Evolutionary conservation across 164 flowering plant species (phyloP).

Genomic region (Tinospora cordifolia): DNA sequence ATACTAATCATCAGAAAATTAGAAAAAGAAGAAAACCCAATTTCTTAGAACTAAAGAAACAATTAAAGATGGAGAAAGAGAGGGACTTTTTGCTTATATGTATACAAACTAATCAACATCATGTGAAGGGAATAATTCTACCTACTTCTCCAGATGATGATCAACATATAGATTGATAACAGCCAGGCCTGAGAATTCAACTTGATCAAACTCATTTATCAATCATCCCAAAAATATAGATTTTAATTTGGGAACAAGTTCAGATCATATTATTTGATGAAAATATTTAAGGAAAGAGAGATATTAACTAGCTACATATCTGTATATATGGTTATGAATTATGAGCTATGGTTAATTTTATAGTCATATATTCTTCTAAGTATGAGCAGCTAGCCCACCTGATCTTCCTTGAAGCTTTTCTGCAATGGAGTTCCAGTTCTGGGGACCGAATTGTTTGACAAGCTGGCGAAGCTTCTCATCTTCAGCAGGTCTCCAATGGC

Average conservation of each 20-base stretch:
- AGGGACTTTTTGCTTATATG: neutral
- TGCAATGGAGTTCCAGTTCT: slow-evolving; percentile 82
- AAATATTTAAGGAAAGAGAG: neutral
- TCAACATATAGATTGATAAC: neutral
- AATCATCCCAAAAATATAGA: no score
- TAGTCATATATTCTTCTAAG: no score
- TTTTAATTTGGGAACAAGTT: no score
- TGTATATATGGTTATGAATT: neutral
- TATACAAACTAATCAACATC: neutral
- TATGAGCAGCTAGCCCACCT: slow-evolving; percentile 27
- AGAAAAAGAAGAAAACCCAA: neutral
- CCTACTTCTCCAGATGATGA: neutral
- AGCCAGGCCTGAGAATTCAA: neutral
- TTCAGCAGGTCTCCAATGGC: slow-evolving; percentile 87
- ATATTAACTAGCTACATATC: neutral
- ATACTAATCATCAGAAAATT: neutral
- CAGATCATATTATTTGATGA: no score
- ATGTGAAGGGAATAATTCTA: neutral
- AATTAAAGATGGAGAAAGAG: neutral
- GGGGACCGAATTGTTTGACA: slow-evolving; percentile 67
- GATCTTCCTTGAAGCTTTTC: slow-evolving; percentile 84
- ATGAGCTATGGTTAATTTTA: no score
- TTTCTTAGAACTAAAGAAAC: slow-evolving; percentile 8
- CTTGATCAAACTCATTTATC: no score
- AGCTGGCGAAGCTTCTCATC: slow-evolving; percentile 65